Percentiles rank a stretch among this genome's conserved stretches.
These are phyloP conservation scores for Sporobolomyces roseus DNA, from an alignment of 768 basidiomycete genomes.

Conservation along the genomic window DNA sequence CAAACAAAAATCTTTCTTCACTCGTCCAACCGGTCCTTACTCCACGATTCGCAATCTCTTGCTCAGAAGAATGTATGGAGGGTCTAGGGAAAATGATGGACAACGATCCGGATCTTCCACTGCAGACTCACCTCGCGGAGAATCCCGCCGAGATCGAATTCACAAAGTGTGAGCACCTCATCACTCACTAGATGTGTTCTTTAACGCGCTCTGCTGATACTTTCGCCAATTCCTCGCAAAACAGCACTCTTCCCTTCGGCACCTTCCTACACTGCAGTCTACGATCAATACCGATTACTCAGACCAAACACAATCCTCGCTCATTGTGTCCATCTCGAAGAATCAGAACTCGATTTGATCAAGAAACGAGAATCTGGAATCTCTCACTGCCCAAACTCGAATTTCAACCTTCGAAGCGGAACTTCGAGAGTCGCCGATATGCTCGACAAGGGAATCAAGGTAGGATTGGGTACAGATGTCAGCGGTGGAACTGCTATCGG, in stretches of 20 bases:
- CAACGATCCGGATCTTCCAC: conserved; percentile 61
- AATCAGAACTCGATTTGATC: conserved; percentile 69
- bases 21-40: conserved; percentile 87
- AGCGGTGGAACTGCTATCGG: conserved; percentile 82
- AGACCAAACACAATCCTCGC: conserved; percentile 76
- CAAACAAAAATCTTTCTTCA: conserved; percentile 40
- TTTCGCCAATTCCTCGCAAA: neutral
- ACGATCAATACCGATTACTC: conserved; percentile 73
- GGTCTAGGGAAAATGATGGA: conserved; percentile 62
- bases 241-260: conserved; percentile 61
- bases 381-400: conserved; percentile 79
- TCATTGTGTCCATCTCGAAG: conserved; percentile 75
- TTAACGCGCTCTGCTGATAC: no score
- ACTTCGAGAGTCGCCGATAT: conserved; percentile 71
- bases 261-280: conserved; percentile 70
- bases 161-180: conserved; percentile 55
- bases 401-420: conserved; percentile 84
- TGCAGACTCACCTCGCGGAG: conserved; percentile 93
- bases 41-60: conserved; percentile 93
- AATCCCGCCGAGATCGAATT: conserved; percentile 67
- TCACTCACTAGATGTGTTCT: no score
- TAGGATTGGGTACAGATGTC: conserved; percentile 78
- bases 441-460: conserved; percentile 83
- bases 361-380: conserved; percentile 65
- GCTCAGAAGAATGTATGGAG: conserved; percentile 65